Evolutionary conservation across 768 basidiomycete species (phyloP).

Genomic region (Tricholoma saponaceum): DNA sequence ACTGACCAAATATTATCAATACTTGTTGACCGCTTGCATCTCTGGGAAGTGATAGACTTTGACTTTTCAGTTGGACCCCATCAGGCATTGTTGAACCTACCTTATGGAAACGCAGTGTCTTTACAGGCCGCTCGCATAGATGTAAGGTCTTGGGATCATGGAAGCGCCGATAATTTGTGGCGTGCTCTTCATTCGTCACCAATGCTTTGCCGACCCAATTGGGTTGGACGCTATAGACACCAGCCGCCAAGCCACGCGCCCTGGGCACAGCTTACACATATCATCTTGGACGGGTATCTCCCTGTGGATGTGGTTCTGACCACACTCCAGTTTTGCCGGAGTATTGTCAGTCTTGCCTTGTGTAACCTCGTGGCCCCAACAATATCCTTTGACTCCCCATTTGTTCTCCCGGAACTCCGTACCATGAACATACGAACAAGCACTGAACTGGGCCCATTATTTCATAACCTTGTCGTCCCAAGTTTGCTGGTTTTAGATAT

Average conservation of each 20-base stretch:
- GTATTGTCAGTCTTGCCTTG: background rate
- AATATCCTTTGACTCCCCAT: background rate
- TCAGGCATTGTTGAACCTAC: background rate
- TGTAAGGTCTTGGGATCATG: background rate
- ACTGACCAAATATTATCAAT: background rate
- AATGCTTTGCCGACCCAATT: background rate
- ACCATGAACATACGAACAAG: background rate
- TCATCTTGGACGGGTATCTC: background rate
- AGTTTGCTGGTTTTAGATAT: background rate
- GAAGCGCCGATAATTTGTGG: background rate
- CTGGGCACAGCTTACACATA: conserved; percentile 4
- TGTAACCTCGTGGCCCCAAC: background rate
- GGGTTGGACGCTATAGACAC: background rate
- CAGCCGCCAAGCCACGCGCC: background rate
- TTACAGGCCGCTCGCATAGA: background rate
- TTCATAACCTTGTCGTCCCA: background rate
- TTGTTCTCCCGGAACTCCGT: background rate
- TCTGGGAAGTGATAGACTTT: background rate
- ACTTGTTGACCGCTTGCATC: background rate
- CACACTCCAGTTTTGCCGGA: background rate
- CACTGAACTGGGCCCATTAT: background rate
- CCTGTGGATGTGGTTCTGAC: background rate
- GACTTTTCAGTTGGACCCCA: background rate
- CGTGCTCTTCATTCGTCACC: conserved; percentile 1
- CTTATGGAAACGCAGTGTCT: background rate